These are phyloP conservation scores for Epichloe brachyelytri DNA, from an alignment of 2,329 filamentous ascomycete species.

Conservation along the genomic window DNA sequence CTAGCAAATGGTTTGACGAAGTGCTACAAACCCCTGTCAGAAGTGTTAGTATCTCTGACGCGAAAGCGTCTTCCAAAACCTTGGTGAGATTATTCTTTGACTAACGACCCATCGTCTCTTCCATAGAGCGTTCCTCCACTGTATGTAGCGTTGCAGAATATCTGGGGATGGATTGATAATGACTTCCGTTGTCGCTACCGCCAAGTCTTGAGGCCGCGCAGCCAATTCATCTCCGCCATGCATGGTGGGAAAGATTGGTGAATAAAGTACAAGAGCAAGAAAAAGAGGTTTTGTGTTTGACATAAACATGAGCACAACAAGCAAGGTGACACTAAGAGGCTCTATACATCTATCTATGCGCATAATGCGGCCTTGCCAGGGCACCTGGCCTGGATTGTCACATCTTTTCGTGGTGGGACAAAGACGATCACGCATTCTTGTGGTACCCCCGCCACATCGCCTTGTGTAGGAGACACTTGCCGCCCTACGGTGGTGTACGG, in stretches of 20 bases:
- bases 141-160: constrained; percentile 19
- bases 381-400: too few species aligned
- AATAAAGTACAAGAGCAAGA: constrained; percentile 18
- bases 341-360: not conserved
- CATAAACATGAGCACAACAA: constrained; percentile 12
- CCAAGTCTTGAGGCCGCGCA: constrained; percentile 8
- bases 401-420: too few species aligned
- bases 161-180: constrained; percentile 23
- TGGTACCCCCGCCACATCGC: not conserved
- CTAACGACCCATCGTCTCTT: not conserved
- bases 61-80: not conserved
- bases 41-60: constrained; percentile 21
- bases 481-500: not conserved
- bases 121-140: constrained; percentile 28
- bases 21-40: constrained; percentile 24
- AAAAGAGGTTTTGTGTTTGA: constrained; percentile 25
- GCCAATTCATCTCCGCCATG: constrained; percentile 16
- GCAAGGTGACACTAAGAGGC: too few species aligned
- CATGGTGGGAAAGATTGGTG: constrained; percentile 30
- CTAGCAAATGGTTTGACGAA: constrained; percentile 22
- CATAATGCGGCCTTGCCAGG: not conserved
- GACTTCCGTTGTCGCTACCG: constrained; percentile 12
- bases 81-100: not conserved
- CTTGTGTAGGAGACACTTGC: not conserved
- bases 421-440: too few species aligned